Evolutionary conservation across 2,329 filamentous ascomycete genomes (phyloP), one percentile per base, ranked within the genome.

Genomic region (Scorias spongiosa): DNA sequence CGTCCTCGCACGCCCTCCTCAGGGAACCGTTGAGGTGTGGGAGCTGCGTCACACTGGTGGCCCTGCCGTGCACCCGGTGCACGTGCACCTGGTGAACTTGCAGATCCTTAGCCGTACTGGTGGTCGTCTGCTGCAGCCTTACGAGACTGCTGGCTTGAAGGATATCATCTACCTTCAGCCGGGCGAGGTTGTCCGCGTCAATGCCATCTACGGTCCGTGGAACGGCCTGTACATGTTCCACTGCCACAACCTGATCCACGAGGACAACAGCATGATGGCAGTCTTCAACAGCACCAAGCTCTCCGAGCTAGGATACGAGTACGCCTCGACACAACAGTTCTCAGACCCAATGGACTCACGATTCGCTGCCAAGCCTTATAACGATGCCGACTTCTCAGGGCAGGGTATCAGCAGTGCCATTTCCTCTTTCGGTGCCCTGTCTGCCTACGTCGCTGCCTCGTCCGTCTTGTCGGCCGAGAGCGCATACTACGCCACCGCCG

Each of bases 51-150:
- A 78, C 54, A 61, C 58, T 20, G 64, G 63, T 11, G 71, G 68
- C 12, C 68, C 66, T 20, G 71, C 70, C 56, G 65, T 67, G 2
- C 74, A 77, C 50, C 74, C 72, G 1, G 58, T 66, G 29, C 75
- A 78, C 55, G 68, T 78, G 40, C 75, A 78, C 52, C 63, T 78
- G 1, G 68, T 79, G 40, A 74, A 77, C 51, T 72, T 78, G 57
- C 67, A 70, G 44, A 62, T 78, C 30, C 51, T 76, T 17, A 63
- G 60, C 7, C 69, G 74, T 14, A 65, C 54, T 0, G 68, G 69
- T 3, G 66, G 66, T 9, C 58, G 63, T 14, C 54, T 51, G 10
- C 66, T 76, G 4, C 51, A 64, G 47, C 64, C 70, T 0, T 78
- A 78, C 49, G 75, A 78, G 57, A 59, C 62, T 2, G 67, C 64